Evolutionary conservation across 805 yeast species (phyloP).

Genomic region (Kluyveromyces wickerhamii): DNA sequence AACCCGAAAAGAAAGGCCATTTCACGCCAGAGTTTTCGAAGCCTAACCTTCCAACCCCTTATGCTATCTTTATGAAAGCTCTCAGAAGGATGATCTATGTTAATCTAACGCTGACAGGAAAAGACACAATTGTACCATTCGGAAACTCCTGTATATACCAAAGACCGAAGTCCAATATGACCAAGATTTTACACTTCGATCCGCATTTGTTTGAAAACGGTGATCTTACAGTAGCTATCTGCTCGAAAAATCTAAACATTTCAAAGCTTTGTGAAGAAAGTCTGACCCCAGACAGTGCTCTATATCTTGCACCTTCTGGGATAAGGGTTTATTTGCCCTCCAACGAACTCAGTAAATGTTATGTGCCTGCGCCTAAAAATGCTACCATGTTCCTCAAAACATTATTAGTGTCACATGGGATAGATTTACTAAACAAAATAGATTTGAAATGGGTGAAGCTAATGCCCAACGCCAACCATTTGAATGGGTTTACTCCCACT

Average conservation of each 20-base stretch:
- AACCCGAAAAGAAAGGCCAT: constrained; percentile 27
- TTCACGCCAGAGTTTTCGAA: constrained; percentile 30
- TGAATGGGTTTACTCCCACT: constrained; percentile 59
- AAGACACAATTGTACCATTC: constrained; percentile 38
- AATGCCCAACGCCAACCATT: constrained; percentile 58
- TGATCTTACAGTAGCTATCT: constrained; percentile 33
- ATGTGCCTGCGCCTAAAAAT: constrained; percentile 37
- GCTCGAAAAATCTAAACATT: constrained; percentile 28
- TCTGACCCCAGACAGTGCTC: constrained; percentile 30
- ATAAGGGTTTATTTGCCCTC: constrained; percentile 40
- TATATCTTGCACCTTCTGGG: constrained; percentile 50
- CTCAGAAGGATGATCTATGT: constrained; percentile 36
- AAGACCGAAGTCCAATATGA: constrained; percentile 12
- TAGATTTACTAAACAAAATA: constrained; percentile 18
- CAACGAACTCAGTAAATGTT: constrained; percentile 28
- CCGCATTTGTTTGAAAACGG: constrained; percentile 42
- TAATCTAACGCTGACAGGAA: constrained; percentile 26
- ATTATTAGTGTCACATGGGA: constrained; percentile 33
- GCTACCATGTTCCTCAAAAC: constrained; percentile 31
- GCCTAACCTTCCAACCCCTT: constrained; percentile 33
- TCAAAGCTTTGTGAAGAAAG: constrained; percentile 18
- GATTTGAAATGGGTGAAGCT: constrained; percentile 54
- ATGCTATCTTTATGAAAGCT: constrained; percentile 44
- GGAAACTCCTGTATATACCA: constrained; percentile 38
- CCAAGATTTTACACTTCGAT: constrained; percentile 35